Evolutionary conservation across 192 early-diverging fungal genomes (phyloP).

Genomic region (Backusella circina): DNA sequence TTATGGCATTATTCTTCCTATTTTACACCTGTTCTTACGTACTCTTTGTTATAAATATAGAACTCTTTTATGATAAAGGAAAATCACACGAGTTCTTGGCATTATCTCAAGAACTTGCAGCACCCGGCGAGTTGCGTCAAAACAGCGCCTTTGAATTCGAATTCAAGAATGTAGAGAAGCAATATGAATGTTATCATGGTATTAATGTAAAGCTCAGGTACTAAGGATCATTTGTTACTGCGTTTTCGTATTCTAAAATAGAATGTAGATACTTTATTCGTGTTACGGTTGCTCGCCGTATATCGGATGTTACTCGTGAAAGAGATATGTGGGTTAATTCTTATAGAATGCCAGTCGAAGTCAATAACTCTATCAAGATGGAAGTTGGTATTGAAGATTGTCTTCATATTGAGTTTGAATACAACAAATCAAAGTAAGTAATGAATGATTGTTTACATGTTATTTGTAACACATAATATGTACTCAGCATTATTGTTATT

Average conservation of each 20-base stretch:
- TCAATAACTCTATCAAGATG: conserved; percentile 97
- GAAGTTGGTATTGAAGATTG: conserved; percentile 99
- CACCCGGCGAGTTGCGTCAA: conserved; percentile 85
- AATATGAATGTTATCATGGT: conserved; percentile 95
- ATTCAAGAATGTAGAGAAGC: conserved; percentile 98
- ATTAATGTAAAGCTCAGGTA: conserved; percentile 94
- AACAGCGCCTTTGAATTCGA: conserved; percentile 85
- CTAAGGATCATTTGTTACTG: not conserved
- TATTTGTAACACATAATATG: not conserved
- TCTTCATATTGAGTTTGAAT: conserved; percentile 98
- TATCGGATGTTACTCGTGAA: conserved; percentile 85
- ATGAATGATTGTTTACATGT: not conserved
- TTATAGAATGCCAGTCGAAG: conserved; percentile 85
- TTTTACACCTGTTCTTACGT: not conserved
- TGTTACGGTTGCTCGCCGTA: conserved; percentile 80
- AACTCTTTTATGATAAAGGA: conserved; percentile 92
- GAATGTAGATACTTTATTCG: conserved; percentile 83
- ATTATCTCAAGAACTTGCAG: conserved; percentile 88
- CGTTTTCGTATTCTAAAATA: not conserved
- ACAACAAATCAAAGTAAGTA: conserved; percentile 92
- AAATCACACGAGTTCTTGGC: conserved; percentile 94
- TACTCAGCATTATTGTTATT: not conserved
- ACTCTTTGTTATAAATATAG: conserved; percentile 31
- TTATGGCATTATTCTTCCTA: not conserved
- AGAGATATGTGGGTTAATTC: conserved; percentile 98